These are phyloP conservation scores for Acacia concinna DNA, from an alignment of 331 rosid species.

Conservation along the genomic window DNA sequence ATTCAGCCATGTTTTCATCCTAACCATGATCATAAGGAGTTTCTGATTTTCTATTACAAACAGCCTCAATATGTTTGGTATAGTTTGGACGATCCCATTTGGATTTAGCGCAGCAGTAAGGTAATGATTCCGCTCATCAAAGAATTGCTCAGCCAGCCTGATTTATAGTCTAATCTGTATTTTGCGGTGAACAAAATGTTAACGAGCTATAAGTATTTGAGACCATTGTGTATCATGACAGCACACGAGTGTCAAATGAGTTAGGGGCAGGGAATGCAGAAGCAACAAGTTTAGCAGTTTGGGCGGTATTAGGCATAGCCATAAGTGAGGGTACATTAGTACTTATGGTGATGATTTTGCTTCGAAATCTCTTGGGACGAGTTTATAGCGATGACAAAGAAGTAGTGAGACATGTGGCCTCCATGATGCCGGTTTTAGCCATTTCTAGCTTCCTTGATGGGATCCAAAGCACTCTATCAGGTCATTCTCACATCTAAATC, in stretches of 20 bases:
- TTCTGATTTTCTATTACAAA: slow-evolving; percentile 17
- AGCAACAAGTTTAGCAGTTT: slow-evolving; percentile 64
- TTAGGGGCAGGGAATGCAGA: slow-evolving; percentile 66
- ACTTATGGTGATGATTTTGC: slow-evolving; percentile 43
- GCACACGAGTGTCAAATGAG: slow-evolving; percentile 78
- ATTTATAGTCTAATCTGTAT: no score
- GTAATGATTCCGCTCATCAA: slow-evolving; percentile 28
- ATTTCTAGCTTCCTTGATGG: slow-evolving; percentile 66
- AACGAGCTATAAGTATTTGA: neutral
- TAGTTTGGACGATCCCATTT: slow-evolving; percentile 72
- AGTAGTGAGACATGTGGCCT: slow-evolving; percentile 51
- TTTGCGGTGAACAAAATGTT: neutral
- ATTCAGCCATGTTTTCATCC: neutral
- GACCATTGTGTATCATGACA: neutral
- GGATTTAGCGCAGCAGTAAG: slow-evolving; percentile 69
- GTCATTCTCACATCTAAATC: slow-evolving; percentile 27
- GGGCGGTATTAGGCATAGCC: slow-evolving; percentile 50
- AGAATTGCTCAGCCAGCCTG: no score
- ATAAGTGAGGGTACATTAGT: slow-evolving; percentile 50
- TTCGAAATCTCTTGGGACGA: slow-evolving; percentile 64
- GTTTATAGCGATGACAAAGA: slow-evolving; percentile 57
- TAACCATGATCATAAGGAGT: neutral
- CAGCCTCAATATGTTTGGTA: slow-evolving; percentile 65
- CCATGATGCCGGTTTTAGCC: slow-evolving; percentile 63
- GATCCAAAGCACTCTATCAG: slow-evolving; percentile 72